These are phyloP conservation scores for Tylopilus balloui DNA, from an alignment of 768 basidiomycete genomes.

Conservation along the genomic window DNA sequence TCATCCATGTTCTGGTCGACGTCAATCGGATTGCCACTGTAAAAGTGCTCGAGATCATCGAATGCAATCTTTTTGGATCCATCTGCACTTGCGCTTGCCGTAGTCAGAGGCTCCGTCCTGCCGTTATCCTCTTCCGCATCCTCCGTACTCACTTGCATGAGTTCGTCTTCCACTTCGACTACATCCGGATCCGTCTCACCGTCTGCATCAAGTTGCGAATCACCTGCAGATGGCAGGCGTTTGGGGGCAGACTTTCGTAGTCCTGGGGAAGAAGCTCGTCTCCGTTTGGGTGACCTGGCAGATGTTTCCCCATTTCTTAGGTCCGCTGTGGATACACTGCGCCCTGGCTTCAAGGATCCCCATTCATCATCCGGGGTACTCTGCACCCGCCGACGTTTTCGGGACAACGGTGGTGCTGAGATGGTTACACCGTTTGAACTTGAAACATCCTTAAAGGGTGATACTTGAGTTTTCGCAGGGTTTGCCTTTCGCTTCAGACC, in stretches of 20 bases:
- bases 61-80: slow-evolving; percentile 16
- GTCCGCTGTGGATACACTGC: slow-evolving; percentile 7
- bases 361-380: slow-evolving; percentile 5
- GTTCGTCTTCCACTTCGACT: slow-evolving; percentile 35
- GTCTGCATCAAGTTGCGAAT: slow-evolving; percentile 33
- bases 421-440: slow-evolving; percentile 9
- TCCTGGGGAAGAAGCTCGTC: slow-evolving; percentile 30
- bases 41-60: slow-evolving; percentile 31
- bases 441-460: slow-evolving; percentile 7
- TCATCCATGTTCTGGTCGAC: slow-evolving; percentile 26
- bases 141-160: slow-evolving; percentile 25
- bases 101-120: not conserved
- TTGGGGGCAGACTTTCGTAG: slow-evolving; percentile 14
- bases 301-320: slow-evolving; percentile 6
- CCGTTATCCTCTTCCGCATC: slow-evolving; percentile 15
- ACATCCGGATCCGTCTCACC: slow-evolving; percentile 34
- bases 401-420: slow-evolving; percentile 18
- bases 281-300: slow-evolving; percentile 13
- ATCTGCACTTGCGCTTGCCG: slow-evolving; percentile 1
- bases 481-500: slow-evolving; percentile 17
- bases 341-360: slow-evolving; percentile 9
- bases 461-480: slow-evolving; percentile 4
- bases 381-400: slow-evolving; percentile 26
- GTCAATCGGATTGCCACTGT: slow-evolving; percentile 28
- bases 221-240: slow-evolving; percentile 22